Percentiles rank a stretch among this genome's conserved stretches.
Conservation (phyloP, 768 basidiomycete species). For the Podaxis sp. region DNA sequence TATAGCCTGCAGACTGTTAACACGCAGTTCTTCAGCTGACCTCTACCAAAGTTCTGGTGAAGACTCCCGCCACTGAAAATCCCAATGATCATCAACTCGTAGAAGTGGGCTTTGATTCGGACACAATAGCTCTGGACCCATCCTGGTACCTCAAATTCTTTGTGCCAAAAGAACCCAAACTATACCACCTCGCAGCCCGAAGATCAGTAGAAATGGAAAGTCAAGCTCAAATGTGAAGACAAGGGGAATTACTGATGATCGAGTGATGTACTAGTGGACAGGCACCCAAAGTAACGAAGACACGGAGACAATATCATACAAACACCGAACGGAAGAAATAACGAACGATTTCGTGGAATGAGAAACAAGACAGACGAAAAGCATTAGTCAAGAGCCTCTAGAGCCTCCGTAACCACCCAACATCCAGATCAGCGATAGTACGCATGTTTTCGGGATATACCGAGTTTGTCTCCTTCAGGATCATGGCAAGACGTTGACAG, state of each 20-base stretch:
- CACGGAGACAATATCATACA: neutral
- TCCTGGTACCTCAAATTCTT: no score
- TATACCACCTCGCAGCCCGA: no score
- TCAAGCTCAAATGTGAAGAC: neutral
- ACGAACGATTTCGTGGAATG: neutral
- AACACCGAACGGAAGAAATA: neutral
- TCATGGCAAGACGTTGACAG: constrained; percentile 65
- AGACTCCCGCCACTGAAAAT: neutral
- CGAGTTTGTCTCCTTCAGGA: constrained; percentile 75
- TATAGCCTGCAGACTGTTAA: neutral
- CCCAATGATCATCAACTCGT: neutral
- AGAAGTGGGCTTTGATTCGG: no score
- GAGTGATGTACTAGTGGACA: neutral
- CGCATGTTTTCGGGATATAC: constrained; percentile 77
- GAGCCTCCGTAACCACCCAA: constrained; percentile 64
- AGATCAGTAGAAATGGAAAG: no score
- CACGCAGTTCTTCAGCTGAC: neutral
- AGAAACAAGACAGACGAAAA: neutral
- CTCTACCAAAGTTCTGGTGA: neutral
- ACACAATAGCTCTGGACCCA: no score
- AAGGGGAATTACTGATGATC: neutral
- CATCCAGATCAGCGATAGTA: constrained; percentile 77
- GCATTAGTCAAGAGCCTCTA: neutral
- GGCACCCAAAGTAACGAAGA: neutral
- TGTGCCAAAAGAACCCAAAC: no score